These are phyloP conservation scores for Claviceps purpurea DNA, from an alignment of 2,329 filamentous ascomycete species.

Conservation along the genomic window DNA sequence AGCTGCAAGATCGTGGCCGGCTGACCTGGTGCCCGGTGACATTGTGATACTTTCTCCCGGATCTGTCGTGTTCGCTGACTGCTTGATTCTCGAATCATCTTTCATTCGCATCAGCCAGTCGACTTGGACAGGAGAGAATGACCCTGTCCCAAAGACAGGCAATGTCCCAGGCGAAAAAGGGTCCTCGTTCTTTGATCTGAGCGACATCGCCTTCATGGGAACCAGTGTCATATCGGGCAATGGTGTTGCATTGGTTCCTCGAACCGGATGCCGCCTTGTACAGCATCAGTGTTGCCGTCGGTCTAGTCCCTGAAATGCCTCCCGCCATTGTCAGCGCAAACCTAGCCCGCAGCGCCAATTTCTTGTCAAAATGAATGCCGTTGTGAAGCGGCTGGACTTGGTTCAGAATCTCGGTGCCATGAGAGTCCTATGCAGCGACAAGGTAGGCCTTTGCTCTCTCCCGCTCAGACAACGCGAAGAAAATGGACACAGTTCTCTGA, in stretches of 20 bases:
- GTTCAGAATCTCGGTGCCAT: conserved; percentile 18
- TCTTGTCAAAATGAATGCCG: conserved; percentile 20
- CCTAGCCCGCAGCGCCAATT: conserved; percentile 15
- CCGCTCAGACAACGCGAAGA: background rate
- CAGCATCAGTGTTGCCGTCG: conserved; percentile 17
- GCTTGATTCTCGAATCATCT: conserved; percentile 14
- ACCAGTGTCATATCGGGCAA: conserved; percentile 16
- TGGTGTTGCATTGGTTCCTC: conserved; percentile 13
- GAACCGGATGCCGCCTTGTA: conserved; percentile 15
- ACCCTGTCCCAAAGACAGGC: conserved; percentile 12
- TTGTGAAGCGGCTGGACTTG: conserved; percentile 21
- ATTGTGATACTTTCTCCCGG: conserved; percentile 12
- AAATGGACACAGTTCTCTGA: background rate
- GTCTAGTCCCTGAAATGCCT: conserved; percentile 17
- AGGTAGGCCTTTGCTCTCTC: conserved; percentile 7
- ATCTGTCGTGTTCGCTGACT: conserved; percentile 15
- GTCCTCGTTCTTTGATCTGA: conserved; percentile 12
- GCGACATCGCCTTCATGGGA: conserved; percentile 16
- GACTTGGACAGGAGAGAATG: conserved; percentile 18
- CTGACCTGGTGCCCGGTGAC: conserved; percentile 14
- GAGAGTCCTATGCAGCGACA: conserved; percentile 18
- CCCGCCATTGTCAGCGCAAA: conserved; percentile 18
- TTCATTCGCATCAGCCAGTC: conserved; percentile 17
- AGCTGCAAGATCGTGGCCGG: conserved; percentile 4
- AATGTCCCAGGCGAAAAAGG: conserved; percentile 9